Percentiles rank a stretch among this genome's conserved stretches.
These are phyloP conservation scores for Coniella vitis DNA, from an alignment of 2,329 filamentous ascomycete genomes.

Conservation along the genomic window DNA sequence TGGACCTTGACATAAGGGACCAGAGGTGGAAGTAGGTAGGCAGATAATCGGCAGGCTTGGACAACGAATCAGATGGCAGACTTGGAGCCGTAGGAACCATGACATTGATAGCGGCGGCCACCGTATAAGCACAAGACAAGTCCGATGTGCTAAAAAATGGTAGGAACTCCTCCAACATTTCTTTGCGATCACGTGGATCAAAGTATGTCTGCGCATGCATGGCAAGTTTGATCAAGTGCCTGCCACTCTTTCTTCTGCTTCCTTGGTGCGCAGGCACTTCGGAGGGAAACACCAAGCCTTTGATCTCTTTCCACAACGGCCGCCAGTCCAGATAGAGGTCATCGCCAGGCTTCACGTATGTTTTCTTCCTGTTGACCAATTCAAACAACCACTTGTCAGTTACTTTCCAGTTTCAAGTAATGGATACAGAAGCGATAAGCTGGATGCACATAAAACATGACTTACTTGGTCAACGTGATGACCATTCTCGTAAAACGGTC, in stretches of 20 bases:
- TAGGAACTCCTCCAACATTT: constrained; percentile 73
- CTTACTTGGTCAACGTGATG: constrained; percentile 86
- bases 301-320: constrained; percentile 87
- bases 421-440: too few species aligned
- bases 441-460: too few species aligned
- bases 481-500: constrained; percentile 98
- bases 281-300: constrained; percentile 78
- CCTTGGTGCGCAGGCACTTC: constrained; percentile 65
- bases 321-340: constrained; percentile 92
- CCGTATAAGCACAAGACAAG: constrained; percentile 84
- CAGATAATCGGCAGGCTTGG: constrained; percentile 83
- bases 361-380: constrained; percentile 63
- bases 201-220: constrained; percentile 89
- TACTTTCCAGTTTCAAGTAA: too few species aligned
- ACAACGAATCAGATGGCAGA: constrained; percentile 61
- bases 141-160: constrained; percentile 92
- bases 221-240: constrained; percentile 77
- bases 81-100: constrained; percentile 79
- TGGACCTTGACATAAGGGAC: constrained; percentile 87
- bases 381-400: too few species aligned
- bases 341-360: constrained; percentile 85
- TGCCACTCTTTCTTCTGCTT: constrained; percentile 47
- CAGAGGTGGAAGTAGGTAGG: constrained; percentile 96
- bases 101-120: constrained; percentile 79
- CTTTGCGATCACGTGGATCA: constrained; percentile 76